A percentile compares a stretch with the other conserved stretches of the same genome.
Evolutionary conservation across 495 filamentous ascomycete species (phyloP).

Genomic region (Jackrogersella minutella): DNA sequence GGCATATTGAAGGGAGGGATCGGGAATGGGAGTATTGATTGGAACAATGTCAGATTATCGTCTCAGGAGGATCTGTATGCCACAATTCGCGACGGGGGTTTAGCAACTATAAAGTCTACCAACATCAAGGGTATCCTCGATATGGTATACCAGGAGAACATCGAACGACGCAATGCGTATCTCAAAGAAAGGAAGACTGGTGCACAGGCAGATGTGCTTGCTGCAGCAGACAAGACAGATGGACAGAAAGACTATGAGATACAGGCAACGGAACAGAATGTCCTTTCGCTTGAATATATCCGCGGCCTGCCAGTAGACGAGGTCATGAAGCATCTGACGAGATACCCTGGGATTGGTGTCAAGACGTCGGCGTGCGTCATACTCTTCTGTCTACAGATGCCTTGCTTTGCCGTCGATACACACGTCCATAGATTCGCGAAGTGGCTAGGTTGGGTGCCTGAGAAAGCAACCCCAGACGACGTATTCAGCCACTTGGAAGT

Average conservation of each 20-base stretch:
- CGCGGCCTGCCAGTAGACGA: conserved; percentile 70
- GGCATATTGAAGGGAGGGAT: conserved; percentile 57
- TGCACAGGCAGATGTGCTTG: conserved; percentile 35
- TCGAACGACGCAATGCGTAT: conserved; percentile 44
- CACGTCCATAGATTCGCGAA: conserved; percentile 82
- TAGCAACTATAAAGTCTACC: conserved; percentile 74
- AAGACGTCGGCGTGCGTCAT: conserved; percentile 91
- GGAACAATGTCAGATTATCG: conserved; percentile 79
- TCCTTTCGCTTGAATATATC: conserved; percentile 76
- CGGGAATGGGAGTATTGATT: conserved; percentile 79
- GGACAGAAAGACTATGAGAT: conserved; percentile 48
- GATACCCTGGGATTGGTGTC: conserved; percentile 84
- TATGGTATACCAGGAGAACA: conserved; percentile 75
- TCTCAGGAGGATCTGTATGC: conserved; percentile 69
- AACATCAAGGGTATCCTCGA: conserved; percentile 85
- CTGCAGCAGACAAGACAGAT: conserved; percentile 38
- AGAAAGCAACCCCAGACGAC: conserved; percentile 69
- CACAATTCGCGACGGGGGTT: conserved; percentile 77
- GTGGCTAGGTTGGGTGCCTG: conserved; percentile 85
- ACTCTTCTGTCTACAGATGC: conserved; percentile 78
- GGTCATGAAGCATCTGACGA: conserved; percentile 75
- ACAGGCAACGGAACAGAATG: conserved; percentile 33
- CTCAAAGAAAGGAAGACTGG: conserved; percentile 45
- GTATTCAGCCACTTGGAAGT: conserved; percentile 85
- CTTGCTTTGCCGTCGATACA: conserved; percentile 86